phyloP scores from a whole-genome alignment of 2,329 filamentous ascomycete species.

The Penicillium sp. region DNA sequence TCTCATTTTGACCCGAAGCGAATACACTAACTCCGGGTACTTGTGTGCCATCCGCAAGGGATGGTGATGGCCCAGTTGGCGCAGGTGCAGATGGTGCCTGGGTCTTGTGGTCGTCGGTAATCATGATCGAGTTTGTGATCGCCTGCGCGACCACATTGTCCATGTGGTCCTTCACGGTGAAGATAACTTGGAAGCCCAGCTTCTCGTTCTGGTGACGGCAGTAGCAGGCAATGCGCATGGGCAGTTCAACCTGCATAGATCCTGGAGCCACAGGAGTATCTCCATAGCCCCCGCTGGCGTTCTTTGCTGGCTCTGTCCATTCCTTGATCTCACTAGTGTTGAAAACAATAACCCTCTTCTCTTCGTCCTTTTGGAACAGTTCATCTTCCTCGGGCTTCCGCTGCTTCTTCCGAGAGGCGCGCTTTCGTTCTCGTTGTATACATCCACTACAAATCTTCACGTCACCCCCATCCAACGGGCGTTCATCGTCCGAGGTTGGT shows the following conservation, averaged over 20 bases:
- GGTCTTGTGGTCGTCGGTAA: slow-evolving; percentile 97
- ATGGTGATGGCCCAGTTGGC: slow-evolving; percentile 35
- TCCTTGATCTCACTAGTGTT: slow-evolving; percentile 87
- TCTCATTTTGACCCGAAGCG: slow-evolving; percentile 35
- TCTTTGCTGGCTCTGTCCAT: slow-evolving; percentile 67
- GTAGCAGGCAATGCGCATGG: slow-evolving; percentile 97
- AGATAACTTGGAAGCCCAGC: slow-evolving; percentile 87
- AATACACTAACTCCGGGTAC: slow-evolving; percentile 49
- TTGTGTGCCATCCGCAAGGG: slow-evolving; percentile 41
- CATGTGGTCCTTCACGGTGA: slow-evolving; percentile 83
- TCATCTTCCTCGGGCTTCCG: slow-evolving; percentile 93
- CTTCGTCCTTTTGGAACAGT: slow-evolving; percentile 78
- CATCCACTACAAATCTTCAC: slow-evolving; percentile 91
- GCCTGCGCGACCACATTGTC: slow-evolving; percentile 79
- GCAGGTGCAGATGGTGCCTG: slow-evolving; percentile 54
- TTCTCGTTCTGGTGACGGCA: slow-evolving; percentile 95
- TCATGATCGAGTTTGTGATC: slow-evolving; percentile 87
- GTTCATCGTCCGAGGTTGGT: slow-evolving; percentile 61
- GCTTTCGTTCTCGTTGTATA: slow-evolving; percentile 86
- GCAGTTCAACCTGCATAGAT: slow-evolving; percentile 76
- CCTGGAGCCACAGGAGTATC: slow-evolving; percentile 50
- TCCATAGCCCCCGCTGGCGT: slow-evolving; percentile 51
- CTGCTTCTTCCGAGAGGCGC: slow-evolving; percentile 87
- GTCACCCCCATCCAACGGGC: slow-evolving; percentile 85
- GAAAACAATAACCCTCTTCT: slow-evolving; percentile 82